phyloP scores from a whole-genome alignment of 2,329 filamentous ascomycete genomes.

The Penicillium sp. region DNA sequence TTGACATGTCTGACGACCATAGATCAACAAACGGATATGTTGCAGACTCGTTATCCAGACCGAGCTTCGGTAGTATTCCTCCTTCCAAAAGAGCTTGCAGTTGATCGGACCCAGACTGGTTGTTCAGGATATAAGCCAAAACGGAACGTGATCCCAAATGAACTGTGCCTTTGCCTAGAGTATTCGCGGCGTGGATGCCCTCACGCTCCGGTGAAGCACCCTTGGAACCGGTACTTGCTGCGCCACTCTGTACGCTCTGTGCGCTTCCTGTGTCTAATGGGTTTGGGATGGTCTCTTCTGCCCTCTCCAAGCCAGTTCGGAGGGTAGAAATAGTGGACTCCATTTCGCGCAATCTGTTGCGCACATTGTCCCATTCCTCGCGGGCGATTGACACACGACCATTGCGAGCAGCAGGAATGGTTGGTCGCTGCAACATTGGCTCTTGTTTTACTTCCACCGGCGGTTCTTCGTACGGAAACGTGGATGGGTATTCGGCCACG shows the following conservation, averaged over 20 bases:
- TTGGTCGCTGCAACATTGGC: constrained; percentile 12
- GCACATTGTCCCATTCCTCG: constrained; percentile 45
- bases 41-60: constrained; percentile 61
- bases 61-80: constrained; percentile 59
- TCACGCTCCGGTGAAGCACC: constrained; percentile 44
- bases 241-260: constrained; percentile 33
- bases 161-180: constrained; percentile 57
- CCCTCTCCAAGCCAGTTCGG: constrained; percentile 39
- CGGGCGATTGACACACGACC: constrained; percentile 40
- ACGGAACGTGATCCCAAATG: constrained; percentile 61
- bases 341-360: constrained; percentile 43
- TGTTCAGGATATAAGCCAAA: constrained; percentile 57
- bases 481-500: constrained; percentile 9
- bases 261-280: constrained; percentile 30
- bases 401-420: constrained; percentile 16
- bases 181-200: constrained; percentile 59
- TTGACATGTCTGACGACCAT: constrained; percentile 59
- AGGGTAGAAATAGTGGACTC: constrained; percentile 41
- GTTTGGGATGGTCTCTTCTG: constrained; percentile 30
- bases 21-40: constrained; percentile 64
- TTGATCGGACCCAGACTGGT: constrained; percentile 49
- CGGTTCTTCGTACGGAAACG: constrained; percentile 21
- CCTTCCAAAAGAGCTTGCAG: constrained; percentile 56
- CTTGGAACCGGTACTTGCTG: constrained; percentile 33
- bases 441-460: constrained; percentile 27